A percentile compares a stretch with the other conserved stretches of the same genome.
phyloP scores from a whole-genome alignment of 106 monocot species.

The Phalaenopsis aphrodite region DNA sequence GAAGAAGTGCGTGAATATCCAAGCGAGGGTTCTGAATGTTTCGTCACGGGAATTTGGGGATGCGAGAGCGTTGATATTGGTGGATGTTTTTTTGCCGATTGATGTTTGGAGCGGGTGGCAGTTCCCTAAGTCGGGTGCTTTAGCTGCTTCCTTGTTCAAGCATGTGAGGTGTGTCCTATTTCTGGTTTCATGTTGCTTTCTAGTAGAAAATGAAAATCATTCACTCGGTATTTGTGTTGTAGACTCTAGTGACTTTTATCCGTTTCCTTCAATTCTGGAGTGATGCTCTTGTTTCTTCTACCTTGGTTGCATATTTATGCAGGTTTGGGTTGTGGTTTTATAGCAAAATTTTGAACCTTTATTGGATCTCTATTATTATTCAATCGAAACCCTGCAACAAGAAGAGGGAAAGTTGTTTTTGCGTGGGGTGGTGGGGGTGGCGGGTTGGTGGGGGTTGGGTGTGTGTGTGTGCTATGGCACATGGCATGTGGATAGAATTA shows the following conservation, averaged over 20 bases:
- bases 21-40: constrained; percentile 43
- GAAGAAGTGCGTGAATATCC: constrained; percentile 30
- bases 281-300: not conserved
- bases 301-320: not conserved
- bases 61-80: constrained; percentile 50
- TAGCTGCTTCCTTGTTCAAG: constrained; percentile 73
- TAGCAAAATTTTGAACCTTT: not conserved
- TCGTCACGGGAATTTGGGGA: constrained; percentile 18
- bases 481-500: not conserved
- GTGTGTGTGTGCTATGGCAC: not conserved
- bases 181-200: not conserved
- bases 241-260: not conserved
- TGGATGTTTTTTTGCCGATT: constrained; percentile 76
- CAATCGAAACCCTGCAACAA: not conserved
- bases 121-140: constrained; percentile 37
- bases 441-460: not conserved
- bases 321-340: not conserved
- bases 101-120: constrained; percentile 81
- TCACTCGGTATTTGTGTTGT: not conserved
- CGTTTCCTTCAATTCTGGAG: not conserved
- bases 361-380: not conserved
- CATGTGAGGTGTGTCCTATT: constrained; percentile 60
- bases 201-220: not conserved
- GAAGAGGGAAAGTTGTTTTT: not conserved
- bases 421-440: not conserved